Evolutionary conservation across 768 basidiomycete genomes (phyloP), one percentile per base, ranked within the genome.

Genomic region (Lentinula boryana): DNA sequence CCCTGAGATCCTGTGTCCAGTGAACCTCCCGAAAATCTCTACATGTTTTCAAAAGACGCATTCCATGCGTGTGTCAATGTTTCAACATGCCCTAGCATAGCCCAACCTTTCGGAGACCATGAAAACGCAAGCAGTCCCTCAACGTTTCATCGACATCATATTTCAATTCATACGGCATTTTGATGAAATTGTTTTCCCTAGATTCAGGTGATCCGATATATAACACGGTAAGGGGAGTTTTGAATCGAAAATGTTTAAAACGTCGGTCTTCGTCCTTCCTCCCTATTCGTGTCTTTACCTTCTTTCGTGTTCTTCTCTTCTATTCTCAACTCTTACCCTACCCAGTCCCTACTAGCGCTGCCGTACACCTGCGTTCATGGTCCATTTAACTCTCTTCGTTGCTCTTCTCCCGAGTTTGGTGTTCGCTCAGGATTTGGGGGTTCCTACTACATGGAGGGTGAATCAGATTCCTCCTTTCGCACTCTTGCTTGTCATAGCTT

Each of bases 131-230:
- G 36, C 36, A 38, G 13, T 38, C 7, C 36, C 13, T 38, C 36
- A 13, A 38, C 36, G 36, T 38, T 38, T 38, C 36, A 38, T 8
- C 36, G 36, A 8, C 36, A 38, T 38, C 36, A 38, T 8, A 38
- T 38, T 8, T 38, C 36, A 38, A 38, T 38, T 38, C 36, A 38
- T 1, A 38, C 13, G 13, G 36, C 36, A 38, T 8, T 48, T 23
- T 23, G 16, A 48, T 23, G 21, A 8, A 23, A n/a, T 27, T 27
- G 44, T 38, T 38, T n/a, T 43, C 72, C 32, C 79, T 78, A 62
- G 70, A 77, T 63, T 69, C 80, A n/a, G 69, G 71, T 27, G 75
- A 78, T 3, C 78, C 78, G 32, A 57, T 70, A 7, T 72, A 70
- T 48, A 81, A 80, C 78, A 74, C 78, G 68, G 79, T 81, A 57